phyloP scores from a whole-genome alignment of 129 eudicot genomes.

The Flaveria ramosissima region DNA sequence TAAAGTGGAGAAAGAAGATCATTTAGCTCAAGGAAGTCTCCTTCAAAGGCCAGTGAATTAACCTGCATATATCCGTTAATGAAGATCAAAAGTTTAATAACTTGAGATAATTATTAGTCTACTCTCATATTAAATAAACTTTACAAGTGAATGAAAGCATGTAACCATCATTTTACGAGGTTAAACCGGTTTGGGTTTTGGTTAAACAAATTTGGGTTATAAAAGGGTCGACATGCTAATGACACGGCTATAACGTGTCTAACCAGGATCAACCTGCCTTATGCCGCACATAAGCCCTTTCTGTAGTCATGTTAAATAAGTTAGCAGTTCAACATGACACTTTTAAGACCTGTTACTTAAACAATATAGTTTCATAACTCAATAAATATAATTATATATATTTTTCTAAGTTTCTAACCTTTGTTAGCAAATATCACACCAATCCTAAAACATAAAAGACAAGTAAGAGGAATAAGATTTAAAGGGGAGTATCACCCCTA shows the following conservation, averaged over 20 bases:
- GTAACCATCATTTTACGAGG: background rate
- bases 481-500: background rate
- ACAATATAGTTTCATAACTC: too few relatives aligned
- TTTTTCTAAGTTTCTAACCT: too few relatives aligned
- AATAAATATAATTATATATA: too few relatives aligned
- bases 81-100: background rate
- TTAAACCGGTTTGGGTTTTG: background rate
- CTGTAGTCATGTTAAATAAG: background rate
- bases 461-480: background rate
- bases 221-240: background rate
- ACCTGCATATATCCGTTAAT: slow-evolving; percentile 31
- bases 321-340: background rate
- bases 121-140: background rate
- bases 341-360: background rate
- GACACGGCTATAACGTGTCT: background rate
- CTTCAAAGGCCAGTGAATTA: slow-evolving; percentile 44
- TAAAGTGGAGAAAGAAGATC: slow-evolving; percentile 54
- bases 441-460: background rate
- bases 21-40: slow-evolving; percentile 56
- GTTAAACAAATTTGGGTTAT: background rate
- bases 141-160: background rate
- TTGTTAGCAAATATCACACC: background rate
- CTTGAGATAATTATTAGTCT: background rate
- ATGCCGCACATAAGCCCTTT: background rate
- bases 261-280: background rate